Evolutionary conservation across 345 rosid genomes (phyloP), one percentile per base, ranked within the genome.

Genomic region (Brassica nigra): DNA sequence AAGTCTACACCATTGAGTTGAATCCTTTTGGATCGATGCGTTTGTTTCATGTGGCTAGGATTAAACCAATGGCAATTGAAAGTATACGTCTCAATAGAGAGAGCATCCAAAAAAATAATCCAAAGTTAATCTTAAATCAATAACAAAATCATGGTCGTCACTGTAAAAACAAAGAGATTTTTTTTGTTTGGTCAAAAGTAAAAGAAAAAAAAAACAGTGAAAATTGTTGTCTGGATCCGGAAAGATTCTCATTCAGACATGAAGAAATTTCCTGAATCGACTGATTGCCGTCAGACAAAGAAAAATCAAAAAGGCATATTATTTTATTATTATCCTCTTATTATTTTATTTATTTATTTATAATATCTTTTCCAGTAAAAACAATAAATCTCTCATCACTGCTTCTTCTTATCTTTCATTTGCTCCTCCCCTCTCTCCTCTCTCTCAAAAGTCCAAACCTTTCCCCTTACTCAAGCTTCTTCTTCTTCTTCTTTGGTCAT

Each of bases 401-500:
- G 6, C 23, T 54, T 27, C 65, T 11, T 74, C 49, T 67, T 80
- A 72, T 72, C 67, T 30, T 16, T 65, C 44, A 15, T 62, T 27
- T 62, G 8, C 4, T 62, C 23, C 11, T 59, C 31, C 73, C 34
- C 52, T 65, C 34, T 14, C 49, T 39, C 62, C 37, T 2, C 14
- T 4, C 65, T 54, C 70, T 20, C 72, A 5, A n/a, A 47, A 49
- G 57, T 12, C 52, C 14, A 57, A 2, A 47, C 54, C 37, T 16
- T 57, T 68, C 54, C 83, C 28, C 29, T 2, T 27, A 10, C 68
- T 68, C 70, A 74, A 80, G 83, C 58, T 16, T 67, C 59, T 33
- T 73, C 71, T 52, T 79, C 71, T 52, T 75, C 75, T 71, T 74
- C 83, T 4, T 80, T 73, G 7, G 9, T 73, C 14, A 52, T 71